Base-by-base conservation (phyloP, 257 asterid species). In the Phtheirospermum japonicum region DNA sequence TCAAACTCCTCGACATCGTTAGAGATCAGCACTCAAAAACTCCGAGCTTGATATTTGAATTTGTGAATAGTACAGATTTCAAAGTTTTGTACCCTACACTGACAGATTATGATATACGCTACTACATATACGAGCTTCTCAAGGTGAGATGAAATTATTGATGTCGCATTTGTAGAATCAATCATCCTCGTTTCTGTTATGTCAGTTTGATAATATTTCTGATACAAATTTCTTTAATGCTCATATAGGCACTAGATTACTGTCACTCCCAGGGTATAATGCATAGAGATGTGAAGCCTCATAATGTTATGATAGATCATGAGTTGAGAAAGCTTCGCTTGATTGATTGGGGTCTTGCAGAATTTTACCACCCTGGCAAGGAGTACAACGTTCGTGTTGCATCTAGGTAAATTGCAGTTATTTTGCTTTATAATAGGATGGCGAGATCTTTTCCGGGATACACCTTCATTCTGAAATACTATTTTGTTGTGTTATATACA, bases 301-400 rank as follows among this genome's bases (percentile, higher is more conserved):
- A 86, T 66, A 86, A 86, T 76, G 95, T 86, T 32, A 86, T 86
- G 95, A 86, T 86, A 72, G 95, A 86, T 73, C 95, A 86, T 55
- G 95, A 81, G 65, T 75, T 86, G 74, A 73, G 95, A 43, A 86
- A 86, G 72, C 87, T 86, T 62, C 91, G 95, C 20, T 67, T 86
- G 89, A 86, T 86, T 31, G 91, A 86, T 61, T 86, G 95, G 95
- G 95, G 95, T 23, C 76, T 71, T 59, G 76, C 76, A 9, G 76
- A 71, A 50, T 71, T 71, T 62, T 71, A 86, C 69, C 95, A 86
- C 78, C 91, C 95, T 3, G 87, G 91, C 39, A 83, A 83, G 75
- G 95, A 86, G 43, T 86, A 83, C 72, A 86, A 86, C 62, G 91
- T 86, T 16, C 95, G 91, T 49, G 95, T 86, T 73, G 95, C 95